Evolutionary conservation across 2,329 filamentous ascomycete genomes (phyloP).

Genomic region (Drechslera avenae): DNA sequence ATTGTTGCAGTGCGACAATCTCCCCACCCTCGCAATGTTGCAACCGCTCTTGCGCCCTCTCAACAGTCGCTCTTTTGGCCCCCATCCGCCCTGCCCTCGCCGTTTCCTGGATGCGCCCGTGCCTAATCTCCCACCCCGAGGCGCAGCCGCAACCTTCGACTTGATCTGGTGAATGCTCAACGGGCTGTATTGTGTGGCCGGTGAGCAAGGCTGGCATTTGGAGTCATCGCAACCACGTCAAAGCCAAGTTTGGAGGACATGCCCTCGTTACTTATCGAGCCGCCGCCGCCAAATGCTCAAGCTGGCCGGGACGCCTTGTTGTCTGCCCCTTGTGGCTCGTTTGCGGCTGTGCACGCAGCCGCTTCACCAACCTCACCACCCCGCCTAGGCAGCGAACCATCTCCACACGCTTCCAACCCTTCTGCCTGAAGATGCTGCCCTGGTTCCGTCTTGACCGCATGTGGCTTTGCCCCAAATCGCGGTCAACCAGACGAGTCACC

Average conservation of each 20-base stretch:
- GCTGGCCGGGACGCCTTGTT: slow-evolving; percentile 31
- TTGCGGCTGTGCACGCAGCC: slow-evolving; percentile 34
- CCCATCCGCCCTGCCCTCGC: slow-evolving; percentile 3
- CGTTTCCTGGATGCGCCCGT: slow-evolving; percentile 7
- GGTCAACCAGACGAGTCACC: slow-evolving; percentile 40
- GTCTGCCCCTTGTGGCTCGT: slow-evolving; percentile 33
- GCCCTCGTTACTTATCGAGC: slow-evolving; percentile 37
- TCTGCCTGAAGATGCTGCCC: slow-evolving; percentile 35
- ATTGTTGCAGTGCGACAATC: slow-evolving; percentile 6
- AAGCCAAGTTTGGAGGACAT: slow-evolving; percentile 27
- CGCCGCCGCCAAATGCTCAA: slow-evolving; percentile 11
- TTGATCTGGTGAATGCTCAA: slow-evolving; percentile 20
- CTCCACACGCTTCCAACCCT: slow-evolving; percentile 30
- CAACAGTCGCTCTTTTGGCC: slow-evolving; percentile 2
- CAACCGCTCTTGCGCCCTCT: slow-evolving; percentile 10
- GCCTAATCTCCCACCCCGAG: slow-evolving; percentile 16
- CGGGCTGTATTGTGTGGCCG: slow-evolving; percentile 39
- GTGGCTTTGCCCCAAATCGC: slow-evolving; percentile 35
- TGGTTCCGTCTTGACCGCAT: slow-evolving; percentile 24
- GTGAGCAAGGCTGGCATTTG: slow-evolving; percentile 27
- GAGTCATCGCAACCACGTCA: slow-evolving; percentile 25
- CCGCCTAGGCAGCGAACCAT: slow-evolving; percentile 39
- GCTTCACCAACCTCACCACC: slow-evolving; percentile 26
- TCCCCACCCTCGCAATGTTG: not conserved
- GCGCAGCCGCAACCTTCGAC: slow-evolving; percentile 31